Evolutionary conservation across 257 asterid genomes (phyloP).

Genomic region (Solanum ossicruentum): DNA sequence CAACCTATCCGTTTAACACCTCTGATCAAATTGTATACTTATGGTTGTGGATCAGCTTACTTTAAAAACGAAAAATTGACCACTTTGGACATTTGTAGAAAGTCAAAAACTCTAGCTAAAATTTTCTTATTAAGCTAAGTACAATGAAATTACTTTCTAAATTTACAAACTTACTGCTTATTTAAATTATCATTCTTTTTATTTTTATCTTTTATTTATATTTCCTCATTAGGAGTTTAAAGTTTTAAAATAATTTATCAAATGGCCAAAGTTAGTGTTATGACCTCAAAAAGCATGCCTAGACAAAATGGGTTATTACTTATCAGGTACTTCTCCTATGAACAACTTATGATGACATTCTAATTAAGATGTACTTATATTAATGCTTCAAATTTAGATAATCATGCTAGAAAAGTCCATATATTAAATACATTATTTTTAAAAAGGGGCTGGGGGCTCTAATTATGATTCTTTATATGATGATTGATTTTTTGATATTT

Average conservation of each 20-base stretch:
- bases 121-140: background rate
- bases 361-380: background rate
- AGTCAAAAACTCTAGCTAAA: background rate
- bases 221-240: background rate
- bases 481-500: background rate
- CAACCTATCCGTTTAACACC: no score
- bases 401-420: background rate
- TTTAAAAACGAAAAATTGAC: background rate
- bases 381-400: background rate
- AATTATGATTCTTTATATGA: background rate
- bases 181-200: background rate
- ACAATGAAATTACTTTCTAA: background rate
- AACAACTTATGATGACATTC: background rate
- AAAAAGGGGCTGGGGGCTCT: background rate
- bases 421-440: background rate
- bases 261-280: background rate
- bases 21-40: background rate
- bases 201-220: background rate
- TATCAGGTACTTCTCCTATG: background rate
- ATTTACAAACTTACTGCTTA: background rate
- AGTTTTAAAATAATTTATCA: background rate
- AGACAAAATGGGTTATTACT: background rate
- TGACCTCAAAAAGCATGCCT: background rate
- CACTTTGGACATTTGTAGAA: background rate
- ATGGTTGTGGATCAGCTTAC: background rate